These are phyloP conservation scores for Starmerella bacillaris DNA, from an alignment of 805 yeast genomes.

Conservation along the genomic window DNA sequence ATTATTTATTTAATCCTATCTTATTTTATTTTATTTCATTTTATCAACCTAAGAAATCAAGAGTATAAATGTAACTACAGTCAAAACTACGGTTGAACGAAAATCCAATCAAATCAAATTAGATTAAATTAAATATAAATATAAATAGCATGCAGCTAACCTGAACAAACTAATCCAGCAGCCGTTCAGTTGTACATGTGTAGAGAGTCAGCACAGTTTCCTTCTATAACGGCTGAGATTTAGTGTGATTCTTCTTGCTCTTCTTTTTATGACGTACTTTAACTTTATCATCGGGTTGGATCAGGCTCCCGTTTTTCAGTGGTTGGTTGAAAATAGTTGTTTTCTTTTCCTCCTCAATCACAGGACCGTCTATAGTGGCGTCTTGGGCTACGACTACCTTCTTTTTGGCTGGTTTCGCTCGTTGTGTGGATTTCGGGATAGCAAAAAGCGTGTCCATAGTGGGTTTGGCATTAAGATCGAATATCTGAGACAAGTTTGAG, in stretches of 20 bases:
- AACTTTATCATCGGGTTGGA: constrained; percentile 16
- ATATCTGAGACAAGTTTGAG: constrained; percentile 8
- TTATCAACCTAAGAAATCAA: no score
- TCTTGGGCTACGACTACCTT: constrained; percentile 22
- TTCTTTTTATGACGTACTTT: constrained; percentile 20
- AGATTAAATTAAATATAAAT: no score
- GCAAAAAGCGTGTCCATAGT: not conserved
- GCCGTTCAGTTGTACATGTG: no score
- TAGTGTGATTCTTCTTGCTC: constrained; percentile 13
- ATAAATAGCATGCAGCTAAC: no score
- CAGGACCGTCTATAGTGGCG: constrained; percentile 18
- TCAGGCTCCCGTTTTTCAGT: constrained; percentile 12
- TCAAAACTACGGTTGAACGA: no score
- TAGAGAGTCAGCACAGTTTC: no score
- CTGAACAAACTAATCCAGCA: no score
- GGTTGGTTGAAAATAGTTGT: not conserved
- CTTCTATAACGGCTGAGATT: no score
- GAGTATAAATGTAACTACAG: no score
- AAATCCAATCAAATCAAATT: no score
- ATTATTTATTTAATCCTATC: no score
- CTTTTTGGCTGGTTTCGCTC: constrained; percentile 10
- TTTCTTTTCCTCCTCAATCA: not conserved
- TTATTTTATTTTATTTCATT: no score
- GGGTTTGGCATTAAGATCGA: not conserved
- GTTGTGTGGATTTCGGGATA: not conserved